A percentile compares a stretch with the other conserved stretches of the same genome.
These are phyloP conservation scores for Avena sativa DNA, from an alignment of 176 grass and related monocot genomes.

Conservation along the genomic window DNA sequence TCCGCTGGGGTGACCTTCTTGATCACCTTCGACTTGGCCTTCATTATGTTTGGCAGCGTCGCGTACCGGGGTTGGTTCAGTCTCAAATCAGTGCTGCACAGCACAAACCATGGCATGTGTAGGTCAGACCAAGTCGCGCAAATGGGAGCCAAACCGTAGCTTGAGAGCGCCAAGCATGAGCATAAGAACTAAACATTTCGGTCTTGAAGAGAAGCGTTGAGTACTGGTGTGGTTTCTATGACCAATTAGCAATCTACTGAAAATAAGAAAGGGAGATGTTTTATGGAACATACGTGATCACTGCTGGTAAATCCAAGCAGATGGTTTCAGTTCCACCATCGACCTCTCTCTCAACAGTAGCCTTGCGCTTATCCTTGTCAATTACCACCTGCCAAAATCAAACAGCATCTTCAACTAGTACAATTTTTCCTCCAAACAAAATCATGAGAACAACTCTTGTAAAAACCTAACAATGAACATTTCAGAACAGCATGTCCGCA, in stretches of 20 bases:
- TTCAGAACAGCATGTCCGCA: not conserved
- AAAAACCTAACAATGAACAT: not conserved
- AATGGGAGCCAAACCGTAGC: not conserved
- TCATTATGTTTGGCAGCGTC: slow-evolving; percentile 97
- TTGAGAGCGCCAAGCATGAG: not conserved
- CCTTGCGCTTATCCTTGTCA: slow-evolving; percentile 75
- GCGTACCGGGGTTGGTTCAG: slow-evolving; percentile 95
- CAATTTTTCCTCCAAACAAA: not conserved
- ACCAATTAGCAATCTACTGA: not conserved
- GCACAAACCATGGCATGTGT: not conserved
- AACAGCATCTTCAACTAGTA: not conserved
- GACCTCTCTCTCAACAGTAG: slow-evolving; percentile 80
- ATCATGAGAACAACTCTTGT: not conserved
- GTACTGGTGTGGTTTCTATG: not conserved
- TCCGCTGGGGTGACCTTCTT: slow-evolving; percentile 82
- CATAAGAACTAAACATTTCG: not conserved
- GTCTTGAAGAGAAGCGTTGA: not conserved
- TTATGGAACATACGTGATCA: slow-evolving; percentile 77
- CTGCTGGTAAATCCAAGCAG: slow-evolving; percentile 80
- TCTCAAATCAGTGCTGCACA: slow-evolving; percentile 83
- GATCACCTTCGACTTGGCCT: slow-evolving; percentile 92
- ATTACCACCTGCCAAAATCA: slow-evolving; percentile 65
- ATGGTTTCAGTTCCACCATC: slow-evolving; percentile 86
- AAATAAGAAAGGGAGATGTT: not conserved
- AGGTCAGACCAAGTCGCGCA: no score